Percentiles rank a stretch among this genome's conserved stretches.
Conservation (phyloP, 2,329 filamentous ascomycete genomes). For the Trichoderma hamatum region DNA sequence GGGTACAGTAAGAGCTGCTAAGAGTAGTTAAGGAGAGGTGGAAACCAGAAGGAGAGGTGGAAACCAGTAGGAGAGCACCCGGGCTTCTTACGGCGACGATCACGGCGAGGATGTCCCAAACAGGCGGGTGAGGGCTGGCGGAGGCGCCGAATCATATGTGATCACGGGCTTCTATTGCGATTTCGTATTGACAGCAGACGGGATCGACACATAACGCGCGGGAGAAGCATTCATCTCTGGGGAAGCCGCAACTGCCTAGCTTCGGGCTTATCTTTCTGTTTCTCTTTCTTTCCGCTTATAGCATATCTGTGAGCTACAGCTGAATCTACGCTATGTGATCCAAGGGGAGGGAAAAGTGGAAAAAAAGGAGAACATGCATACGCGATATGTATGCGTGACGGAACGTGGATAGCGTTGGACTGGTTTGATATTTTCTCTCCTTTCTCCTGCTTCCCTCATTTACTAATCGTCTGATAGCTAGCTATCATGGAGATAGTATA, state of each 20-base stretch:
- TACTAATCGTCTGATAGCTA: not conserved
- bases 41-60: slow-evolving; percentile 19
- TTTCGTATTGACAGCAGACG: not conserved
- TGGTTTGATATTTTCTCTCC: not conserved
- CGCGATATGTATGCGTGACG: not conserved
- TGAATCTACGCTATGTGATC: not conserved
- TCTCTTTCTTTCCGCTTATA: not conserved
- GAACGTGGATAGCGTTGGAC: not conserved
- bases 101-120: slow-evolving; percentile 23
- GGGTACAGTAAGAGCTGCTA: not conserved
- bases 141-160: slow-evolving; percentile 12
- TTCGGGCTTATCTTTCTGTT: slow-evolving; percentile 6
- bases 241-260: not conserved
- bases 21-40: slow-evolving; percentile 5
- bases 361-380: slow-evolving; percentile 9
- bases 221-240: slow-evolving; percentile 22
- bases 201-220: slow-evolving; percentile 7
- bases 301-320: not conserved
- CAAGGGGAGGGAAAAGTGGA: not conserved
- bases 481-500: not conserved
- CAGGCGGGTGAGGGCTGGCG: slow-evolving; percentile 18
- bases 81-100: slow-evolving; percentile 13
- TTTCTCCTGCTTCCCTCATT: not conserved
- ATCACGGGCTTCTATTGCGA: not conserved
- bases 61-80: not conserved